Conservation (phyloP, 371 early-diverging fungal genomes). For the Saksenaea vasiformis region DNA sequence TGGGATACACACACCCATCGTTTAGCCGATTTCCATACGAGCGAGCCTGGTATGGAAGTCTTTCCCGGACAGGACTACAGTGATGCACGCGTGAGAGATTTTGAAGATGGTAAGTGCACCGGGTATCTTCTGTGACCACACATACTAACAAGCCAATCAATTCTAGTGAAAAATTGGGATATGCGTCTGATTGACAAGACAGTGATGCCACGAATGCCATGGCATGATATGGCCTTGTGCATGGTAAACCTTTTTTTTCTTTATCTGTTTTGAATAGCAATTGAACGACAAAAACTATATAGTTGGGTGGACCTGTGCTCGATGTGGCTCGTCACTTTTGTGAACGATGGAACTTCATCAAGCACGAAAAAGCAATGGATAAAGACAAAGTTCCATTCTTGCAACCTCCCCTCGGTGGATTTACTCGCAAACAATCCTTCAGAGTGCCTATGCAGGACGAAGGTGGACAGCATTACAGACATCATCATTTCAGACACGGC, state of each 20-base stretch:
- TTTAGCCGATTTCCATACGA: constrained; percentile 51
- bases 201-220: constrained; percentile 86
- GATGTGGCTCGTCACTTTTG: constrained; percentile 91
- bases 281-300: background rate
- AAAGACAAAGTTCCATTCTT: constrained; percentile 39
- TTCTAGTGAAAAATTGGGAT: constrained; percentile 59
- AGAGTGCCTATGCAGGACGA: constrained; percentile 18
- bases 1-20: constrained; percentile 71
- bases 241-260: constrained; percentile 54
- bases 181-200: constrained; percentile 64
- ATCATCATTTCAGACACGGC: constrained; percentile 33
- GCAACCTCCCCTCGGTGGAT: constrained; percentile 49
- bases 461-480: constrained; percentile 16
- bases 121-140: background rate
- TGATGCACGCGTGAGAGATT: constrained; percentile 90
- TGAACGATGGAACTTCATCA: constrained; percentile 92
- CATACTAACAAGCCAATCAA: constrained; percentile 30
- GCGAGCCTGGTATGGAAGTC: constrained; percentile 32
- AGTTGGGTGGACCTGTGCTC: constrained; percentile 72
- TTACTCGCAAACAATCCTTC: constrained; percentile 36
- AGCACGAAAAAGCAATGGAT: constrained; percentile 49
- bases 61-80: constrained; percentile 84
- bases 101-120: constrained; percentile 60
- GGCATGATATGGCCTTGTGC: constrained; percentile 90
- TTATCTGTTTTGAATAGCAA: background rate